These are phyloP conservation scores for Salvia hispanica DNA, from an alignment of 257 asterid species.

Conservation along the genomic window DNA sequence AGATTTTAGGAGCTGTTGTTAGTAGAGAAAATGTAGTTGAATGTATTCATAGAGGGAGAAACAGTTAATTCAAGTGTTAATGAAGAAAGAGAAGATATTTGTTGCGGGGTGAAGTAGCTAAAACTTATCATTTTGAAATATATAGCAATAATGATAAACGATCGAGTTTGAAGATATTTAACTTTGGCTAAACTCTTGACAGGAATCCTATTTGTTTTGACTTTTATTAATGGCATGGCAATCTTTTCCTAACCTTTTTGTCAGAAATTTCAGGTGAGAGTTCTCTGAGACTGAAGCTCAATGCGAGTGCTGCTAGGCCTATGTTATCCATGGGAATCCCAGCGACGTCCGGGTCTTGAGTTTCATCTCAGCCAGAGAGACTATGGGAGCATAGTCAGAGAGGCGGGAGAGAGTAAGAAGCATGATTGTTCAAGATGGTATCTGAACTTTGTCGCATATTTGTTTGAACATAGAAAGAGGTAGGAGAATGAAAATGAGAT, in stretches of 20 bases:
- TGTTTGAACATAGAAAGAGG: not conserved
- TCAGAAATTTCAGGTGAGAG: conserved; percentile 33
- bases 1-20: too few species aligned
- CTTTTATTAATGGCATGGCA: not conserved
- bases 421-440: not conserved
- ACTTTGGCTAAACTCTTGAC: not conserved
- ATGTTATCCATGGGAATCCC: conserved; percentile 24
- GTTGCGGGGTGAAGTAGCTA: not conserved
- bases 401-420: too few species aligned
- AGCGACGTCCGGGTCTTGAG: not conserved
- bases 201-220: not conserved
- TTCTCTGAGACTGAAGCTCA: conserved; percentile 31
- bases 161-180: not conserved
- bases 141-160: not conserved
- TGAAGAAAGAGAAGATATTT: too few species aligned
- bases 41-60: too few species aligned
- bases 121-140: not conserved
- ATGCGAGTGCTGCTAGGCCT: conserved; percentile 28
- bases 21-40: too few species aligned
- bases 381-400: not conserved
- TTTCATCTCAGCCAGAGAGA: conserved; percentile 26
- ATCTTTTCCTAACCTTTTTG: not conserved
- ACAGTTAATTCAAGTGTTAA: too few species aligned
- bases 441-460: not conserved
- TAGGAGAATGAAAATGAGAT: not conserved